A percentile compares a stretch with the other conserved stretches of the same genome.
These are phyloP conservation scores for Lolium perenne DNA, from an alignment of 176 grass and related monocot genomes.

Conservation along the genomic window DNA sequence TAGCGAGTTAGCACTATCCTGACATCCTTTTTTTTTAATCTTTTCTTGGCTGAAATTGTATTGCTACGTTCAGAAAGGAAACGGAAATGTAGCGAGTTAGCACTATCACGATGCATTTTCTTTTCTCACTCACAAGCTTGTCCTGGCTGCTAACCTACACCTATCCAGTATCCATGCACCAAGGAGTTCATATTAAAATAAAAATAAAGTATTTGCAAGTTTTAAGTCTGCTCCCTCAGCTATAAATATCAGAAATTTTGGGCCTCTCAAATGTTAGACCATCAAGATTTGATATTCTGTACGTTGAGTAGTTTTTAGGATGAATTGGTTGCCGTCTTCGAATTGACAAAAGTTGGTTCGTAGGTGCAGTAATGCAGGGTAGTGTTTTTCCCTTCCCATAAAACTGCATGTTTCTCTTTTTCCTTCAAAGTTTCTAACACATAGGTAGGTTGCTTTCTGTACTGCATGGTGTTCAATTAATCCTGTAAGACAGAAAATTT, in stretches of 20 bases:
- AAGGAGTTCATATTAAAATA: conserved; percentile 7
- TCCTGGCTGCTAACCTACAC: neutral
- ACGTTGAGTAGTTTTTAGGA: too few species aligned
- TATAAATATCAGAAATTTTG: too few species aligned
- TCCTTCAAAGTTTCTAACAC: neutral
- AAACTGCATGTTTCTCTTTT: too few species aligned
- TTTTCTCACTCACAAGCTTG: neutral
- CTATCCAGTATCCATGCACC: neutral
- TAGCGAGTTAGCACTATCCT: neutral
- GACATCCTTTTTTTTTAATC: neutral
- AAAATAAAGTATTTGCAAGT: neutral
- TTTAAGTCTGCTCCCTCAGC: neutral
- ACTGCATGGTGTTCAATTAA: too few species aligned
- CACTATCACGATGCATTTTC: neutral
- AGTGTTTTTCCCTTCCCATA: too few species aligned
- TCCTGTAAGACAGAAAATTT: too few species aligned
- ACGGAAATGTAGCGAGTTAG: neutral
- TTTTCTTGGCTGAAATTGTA: neutral
- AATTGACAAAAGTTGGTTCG: too few species aligned
- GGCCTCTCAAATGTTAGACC: too few species aligned
- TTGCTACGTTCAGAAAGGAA: neutral
- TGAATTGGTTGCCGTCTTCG: too few species aligned
- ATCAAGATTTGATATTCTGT: too few species aligned
- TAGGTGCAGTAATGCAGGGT: too few species aligned
- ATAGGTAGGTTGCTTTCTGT: too few species aligned